These are phyloP conservation scores for Fusarium sp. DNA, from an alignment of 2,329 filamentous ascomycete species.

Conservation along the genomic window DNA sequence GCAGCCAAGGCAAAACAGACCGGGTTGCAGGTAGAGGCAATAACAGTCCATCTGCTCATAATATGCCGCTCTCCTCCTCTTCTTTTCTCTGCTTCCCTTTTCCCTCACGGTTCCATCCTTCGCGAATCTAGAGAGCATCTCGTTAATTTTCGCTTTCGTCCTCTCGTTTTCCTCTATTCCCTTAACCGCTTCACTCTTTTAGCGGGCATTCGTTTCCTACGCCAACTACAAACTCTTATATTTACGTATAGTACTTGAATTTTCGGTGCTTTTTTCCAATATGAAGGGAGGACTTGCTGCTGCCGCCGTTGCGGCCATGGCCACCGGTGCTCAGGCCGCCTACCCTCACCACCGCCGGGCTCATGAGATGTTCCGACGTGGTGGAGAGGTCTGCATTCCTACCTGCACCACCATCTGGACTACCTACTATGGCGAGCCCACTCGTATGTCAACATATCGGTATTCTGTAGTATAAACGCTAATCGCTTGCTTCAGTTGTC, in stretches of 20 bases:
- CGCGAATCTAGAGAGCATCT: slow-evolving; percentile 60
- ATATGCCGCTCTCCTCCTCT: slow-evolving; percentile 41
- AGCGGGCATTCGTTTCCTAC: slow-evolving; percentile 78
- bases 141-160: slow-evolving; percentile 58
- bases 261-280: slow-evolving; percentile 51
- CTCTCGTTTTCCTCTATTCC: slow-evolving; percentile 55
- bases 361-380: slow-evolving; percentile 68
- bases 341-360: slow-evolving; percentile 69
- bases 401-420: slow-evolving; percentile 79
- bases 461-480: slow-evolving; percentile 11
- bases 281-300: slow-evolving; percentile 81
- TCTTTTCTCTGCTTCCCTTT: slow-evolving; percentile 46
- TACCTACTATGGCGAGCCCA: slow-evolving; percentile 73
- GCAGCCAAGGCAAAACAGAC: slow-evolving; percentile 33
- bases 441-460: slow-evolving; percentile 59
- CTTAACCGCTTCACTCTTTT: slow-evolving; percentile 85
- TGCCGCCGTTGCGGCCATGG: slow-evolving; percentile 70
- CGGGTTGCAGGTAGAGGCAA: slow-evolving; percentile 36
- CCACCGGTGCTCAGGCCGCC: slow-evolving; percentile 63
- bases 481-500: slow-evolving; percentile 48
- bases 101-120: slow-evolving; percentile 56
- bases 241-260: slow-evolving; percentile 8
- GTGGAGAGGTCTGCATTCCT: slow-evolving; percentile 60
- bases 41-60: slow-evolving; percentile 51
- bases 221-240: slow-evolving; percentile 36